Conservation (phyloP, 2,329 filamentous ascomycete genomes). For the Stagonosporopsis rhizophila region DNA sequence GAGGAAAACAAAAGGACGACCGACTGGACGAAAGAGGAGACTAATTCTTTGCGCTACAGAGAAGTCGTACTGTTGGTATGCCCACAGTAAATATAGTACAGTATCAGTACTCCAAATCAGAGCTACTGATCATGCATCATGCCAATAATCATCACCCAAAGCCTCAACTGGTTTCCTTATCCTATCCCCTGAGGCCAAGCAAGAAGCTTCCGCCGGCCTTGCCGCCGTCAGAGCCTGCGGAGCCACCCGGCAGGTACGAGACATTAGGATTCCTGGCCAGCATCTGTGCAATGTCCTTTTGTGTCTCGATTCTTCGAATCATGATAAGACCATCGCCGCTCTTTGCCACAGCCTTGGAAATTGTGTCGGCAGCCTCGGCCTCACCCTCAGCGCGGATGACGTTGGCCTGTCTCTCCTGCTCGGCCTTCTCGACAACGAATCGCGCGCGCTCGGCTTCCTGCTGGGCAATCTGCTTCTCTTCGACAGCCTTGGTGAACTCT, state of each 20-base stretch:
- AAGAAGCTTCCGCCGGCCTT: slow-evolving; percentile 70
- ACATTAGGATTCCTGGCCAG: slow-evolving; percentile 92
- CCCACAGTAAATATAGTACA: slow-evolving; percentile 43
- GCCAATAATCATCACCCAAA: slow-evolving; percentile 3
- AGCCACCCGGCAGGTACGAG: slow-evolving; percentile 84
- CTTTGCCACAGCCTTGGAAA: slow-evolving; percentile 92
- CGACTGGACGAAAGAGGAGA: slow-evolving; percentile 40
- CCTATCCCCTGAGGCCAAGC: slow-evolving; percentile 66
- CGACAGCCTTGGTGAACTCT: slow-evolving; percentile 97
- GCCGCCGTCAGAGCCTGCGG: slow-evolving; percentile 61
- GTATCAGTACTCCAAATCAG: slow-evolving; percentile 22
- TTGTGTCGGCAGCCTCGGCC: slow-evolving; percentile 94
- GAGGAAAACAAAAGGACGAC: not conserved
- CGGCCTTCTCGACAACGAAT: slow-evolving; percentile 98
- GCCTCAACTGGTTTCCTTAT: not conserved
- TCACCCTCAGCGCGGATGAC: slow-evolving; percentile 98
- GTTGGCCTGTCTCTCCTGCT: slow-evolving; percentile 98
- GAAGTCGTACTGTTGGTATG: slow-evolving; percentile 27
- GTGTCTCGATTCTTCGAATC: slow-evolving; percentile 97
- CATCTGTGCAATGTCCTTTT: slow-evolving; percentile 92
- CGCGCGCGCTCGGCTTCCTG: slow-evolving; percentile 96
- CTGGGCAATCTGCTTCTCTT: slow-evolving; percentile 99
- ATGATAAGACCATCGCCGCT: slow-evolving; percentile 90
- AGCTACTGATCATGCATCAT: slow-evolving; percentile 36
- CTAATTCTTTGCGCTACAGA: slow-evolving; percentile 44